Evolutionary conservation across 2,329 filamentous ascomycete species (phyloP), one percentile per base, ranked within the genome.

Genomic region (Sporothrix euskadiensis): DNA sequence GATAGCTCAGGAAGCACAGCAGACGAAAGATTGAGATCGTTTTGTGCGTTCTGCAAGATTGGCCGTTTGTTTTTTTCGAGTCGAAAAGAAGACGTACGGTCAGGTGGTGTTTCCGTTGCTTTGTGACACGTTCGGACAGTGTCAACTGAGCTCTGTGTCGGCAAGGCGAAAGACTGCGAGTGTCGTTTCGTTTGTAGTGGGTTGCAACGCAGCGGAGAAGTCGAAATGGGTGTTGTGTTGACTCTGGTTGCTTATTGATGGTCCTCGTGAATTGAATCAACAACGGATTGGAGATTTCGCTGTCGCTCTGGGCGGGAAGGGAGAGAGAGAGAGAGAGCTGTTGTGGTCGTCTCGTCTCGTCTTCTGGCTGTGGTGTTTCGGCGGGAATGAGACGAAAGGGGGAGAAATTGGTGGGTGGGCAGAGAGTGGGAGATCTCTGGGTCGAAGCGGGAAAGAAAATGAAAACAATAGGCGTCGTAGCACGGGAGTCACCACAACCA

Each of bases 311-410:
- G 22, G 14, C 65, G 44, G 65, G 44, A 69, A 32, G 26, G 44
- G 65, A 19, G 32, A 30, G 63, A 44, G 19, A 41, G 39, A 44
- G 19, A 41, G 47, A 69, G 7, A 4, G 65, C 35, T 35, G n/a
- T 4, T 30, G 30, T 69, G 66, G 30, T n/a, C 47, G 66, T 69
- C 66, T 47, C 57, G 56, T 61, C 41, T 56, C 52, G 52, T 56
- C 52, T 56, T 26, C 22, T 65, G 41, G 70, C 3, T 16, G 41
- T 61, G 19, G 69, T 71, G 57, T 71, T 65, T 65, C 57, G 57
- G 70, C 44, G 26, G 70, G 70, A 71, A 71, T 71, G 70, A 32
- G 57, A 65, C 41, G 32, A 30, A 32, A 57, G 35, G 12, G 52
- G n/a, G 52, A 57, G 26, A 54, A 32, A 54, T 39, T 54, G 39